Evolutionary conservation across 176 grass and related monocot species (phyloP), one percentile per base, ranked within the genome.

Genomic region (Triticum urartu): DNA sequence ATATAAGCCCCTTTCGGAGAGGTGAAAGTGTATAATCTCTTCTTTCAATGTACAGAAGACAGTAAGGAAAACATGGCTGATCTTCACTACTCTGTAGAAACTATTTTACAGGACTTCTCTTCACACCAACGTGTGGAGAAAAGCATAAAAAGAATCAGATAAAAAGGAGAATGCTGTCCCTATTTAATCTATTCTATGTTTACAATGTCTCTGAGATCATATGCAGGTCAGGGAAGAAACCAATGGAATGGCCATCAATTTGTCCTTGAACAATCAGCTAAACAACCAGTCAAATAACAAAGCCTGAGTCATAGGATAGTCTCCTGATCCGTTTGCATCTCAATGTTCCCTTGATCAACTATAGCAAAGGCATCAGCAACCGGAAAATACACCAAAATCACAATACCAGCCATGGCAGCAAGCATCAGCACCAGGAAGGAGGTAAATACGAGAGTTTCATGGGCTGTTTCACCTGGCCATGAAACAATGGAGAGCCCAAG

Each of bases 301-400:
- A 64, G 50, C 81, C 63, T 25, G 11, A 54, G 32, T 65, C 74
- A 91, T 32, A 87, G 38, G 61, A 43, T 74, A 74, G 87, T 59
- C n/a, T n/a, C 35, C 47, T 8, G 43, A 30, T 58, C 65, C 58
- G 11, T 22, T 91, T 91, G 88, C 83, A 95, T 91, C 75, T 92
- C 94, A 72, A 88, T 38, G 47, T 94, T 79, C 66, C 89, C 90
- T 15, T 79, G 70, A 62, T 95, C 90, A 76, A 88, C 79, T 79
- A 94, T 72, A 60, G 86, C 93, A 17, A 95, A 65, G 36, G 94
- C 89, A 87, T 98, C 93, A 9, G 85, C 85, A 24, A 95, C 94
- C 6, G 93, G 97, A 64, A 98, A 95, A 81, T 95, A 98, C 42
- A 95, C 93, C 30, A 98, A 89, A 86, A 95, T 95, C 40, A 92